Percentiles rank a stretch among this genome's conserved stretches.
phyloP scores from a whole-genome alignment of 164 flowering plant genomes.

The Akebia trifoliata region DNA sequence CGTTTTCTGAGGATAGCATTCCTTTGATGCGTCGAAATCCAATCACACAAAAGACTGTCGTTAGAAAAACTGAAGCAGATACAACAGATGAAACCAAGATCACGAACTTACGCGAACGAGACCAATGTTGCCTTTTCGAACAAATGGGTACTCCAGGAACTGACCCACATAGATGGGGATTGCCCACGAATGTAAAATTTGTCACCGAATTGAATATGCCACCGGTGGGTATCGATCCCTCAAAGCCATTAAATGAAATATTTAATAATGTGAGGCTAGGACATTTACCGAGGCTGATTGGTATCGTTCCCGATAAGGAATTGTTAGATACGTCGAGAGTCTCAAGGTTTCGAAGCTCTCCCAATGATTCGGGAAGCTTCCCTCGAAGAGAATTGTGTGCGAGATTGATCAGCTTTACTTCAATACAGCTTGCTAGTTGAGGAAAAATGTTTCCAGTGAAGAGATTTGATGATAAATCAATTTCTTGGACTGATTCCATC shows the following conservation, averaged over 20 bases:
- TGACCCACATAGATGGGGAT: conserved; percentile 38
- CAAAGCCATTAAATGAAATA: conserved; percentile 46
- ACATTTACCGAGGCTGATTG: conserved; percentile 27
- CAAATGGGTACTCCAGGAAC: conserved; percentile 33
- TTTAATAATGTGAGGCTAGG: conserved; percentile 35
- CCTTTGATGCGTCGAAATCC: conserved; percentile 17
- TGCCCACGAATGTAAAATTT: conserved; percentile 36
- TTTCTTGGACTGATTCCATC: conserved; percentile 35
- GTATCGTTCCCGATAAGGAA: conserved; percentile 38
- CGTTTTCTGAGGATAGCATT: conserved; percentile 22
- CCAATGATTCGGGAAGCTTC: conserved; percentile 41
- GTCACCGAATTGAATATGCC: conserved; percentile 15
- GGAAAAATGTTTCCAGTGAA: conserved; percentile 37
- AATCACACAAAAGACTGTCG: conserved; percentile 6
- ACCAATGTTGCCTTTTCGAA: conserved; percentile 9
- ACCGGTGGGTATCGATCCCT: conserved; percentile 40
- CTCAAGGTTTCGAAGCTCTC: conserved; percentile 36
- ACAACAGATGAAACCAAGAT: conserved; percentile 24
- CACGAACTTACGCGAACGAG: conserved; percentile 23
- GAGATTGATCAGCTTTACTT: conserved; percentile 31
- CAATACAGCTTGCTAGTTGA: conserved; percentile 43
- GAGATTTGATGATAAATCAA: conserved; percentile 51
- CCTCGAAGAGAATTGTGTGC: conserved; percentile 45
- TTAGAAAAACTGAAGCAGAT: conserved; percentile 20
- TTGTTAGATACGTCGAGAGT: conserved; percentile 45